phyloP scores from a whole-genome alignment of 768 basidiomycete genomes.

The Boletus rubropictus region DNA sequence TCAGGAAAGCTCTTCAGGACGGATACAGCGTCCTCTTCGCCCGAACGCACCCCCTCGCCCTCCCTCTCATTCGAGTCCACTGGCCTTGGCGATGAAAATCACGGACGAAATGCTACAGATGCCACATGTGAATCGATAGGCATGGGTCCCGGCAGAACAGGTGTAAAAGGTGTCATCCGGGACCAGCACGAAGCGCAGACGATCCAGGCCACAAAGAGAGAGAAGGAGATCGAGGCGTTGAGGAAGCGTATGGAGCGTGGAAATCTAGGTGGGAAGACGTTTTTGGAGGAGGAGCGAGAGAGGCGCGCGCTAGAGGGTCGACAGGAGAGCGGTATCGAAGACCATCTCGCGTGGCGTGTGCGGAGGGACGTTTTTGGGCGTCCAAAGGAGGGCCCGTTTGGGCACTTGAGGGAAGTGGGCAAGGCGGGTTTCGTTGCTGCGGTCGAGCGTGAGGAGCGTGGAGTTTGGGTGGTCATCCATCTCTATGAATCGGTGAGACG shows the following conservation, averaged over 20 bases:
- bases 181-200: conserved; percentile 67
- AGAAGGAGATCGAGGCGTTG: conserved; percentile 47
- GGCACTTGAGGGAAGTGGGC: conserved; percentile 78
- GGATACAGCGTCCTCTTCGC: conserved; percentile 51
- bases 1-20: conserved; percentile 72
- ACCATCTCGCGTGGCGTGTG: conserved; percentile 11
- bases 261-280: conserved; percentile 63
- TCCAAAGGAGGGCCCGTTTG: conserved; percentile 54
- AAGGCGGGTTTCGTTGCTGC: conserved; percentile 65
- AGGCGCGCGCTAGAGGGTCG: conserved; percentile 43
- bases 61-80: conserved; percentile 23
- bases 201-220: conserved; percentile 47
- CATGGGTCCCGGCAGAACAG: conserved; percentile 81
- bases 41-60: conserved; percentile 57
- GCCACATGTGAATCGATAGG: conserved; percentile 56
- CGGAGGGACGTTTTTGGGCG: conserved; percentile 43
- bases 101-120: conserved; percentile 37
- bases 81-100: conserved; percentile 46
- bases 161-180: conserved; percentile 84
- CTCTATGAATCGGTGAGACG: conserved; percentile 70
- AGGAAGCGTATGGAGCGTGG: conserved; percentile 58
- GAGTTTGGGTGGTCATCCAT: conserved; percentile 80
- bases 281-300: conserved; percentile 69
- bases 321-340: conserved; percentile 29
- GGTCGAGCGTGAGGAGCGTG: conserved; percentile 64